A percentile compares a stretch with the other conserved stretches of the same genome.
Evolutionary conservation across 2,329 filamentous ascomycete genomes (phyloP).

Genomic region (Endoconidiophora polonica): DNA sequence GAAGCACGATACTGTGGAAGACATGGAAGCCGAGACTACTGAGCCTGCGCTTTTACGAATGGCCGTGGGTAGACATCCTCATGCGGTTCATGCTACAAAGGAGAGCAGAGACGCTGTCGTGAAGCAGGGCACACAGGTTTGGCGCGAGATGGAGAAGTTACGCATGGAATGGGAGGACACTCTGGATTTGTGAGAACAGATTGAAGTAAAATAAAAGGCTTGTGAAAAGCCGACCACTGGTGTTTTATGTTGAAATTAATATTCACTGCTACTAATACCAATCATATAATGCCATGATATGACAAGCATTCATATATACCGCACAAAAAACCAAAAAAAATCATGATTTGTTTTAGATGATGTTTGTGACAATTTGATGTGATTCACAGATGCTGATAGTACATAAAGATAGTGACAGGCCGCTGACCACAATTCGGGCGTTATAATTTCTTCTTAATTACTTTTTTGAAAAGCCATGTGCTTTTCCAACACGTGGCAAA

Average conservation of each 20-base stretch:
- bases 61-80: conserved; percentile 41
- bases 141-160: conserved; percentile 57
- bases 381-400: no score
- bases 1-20: conserved; percentile 12
- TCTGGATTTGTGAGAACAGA: conserved; percentile 1
- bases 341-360: no score
- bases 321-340: not conserved
- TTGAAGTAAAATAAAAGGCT: not conserved
- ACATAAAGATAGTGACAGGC: no score
- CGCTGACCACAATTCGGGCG: no score
- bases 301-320: not conserved
- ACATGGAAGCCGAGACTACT: conserved; percentile 25
- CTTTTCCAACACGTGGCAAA: no score
- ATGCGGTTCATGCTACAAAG: conserved; percentile 39
- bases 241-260: not conserved
- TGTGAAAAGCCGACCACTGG: no score
- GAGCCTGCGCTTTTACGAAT: conserved; percentile 31
- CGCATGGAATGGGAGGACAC: conserved; percentile 47
- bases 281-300: not conserved
- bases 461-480: no score
- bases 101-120: conserved; percentile 47
- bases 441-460: no score
- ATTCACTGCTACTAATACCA: conserved; percentile 1
- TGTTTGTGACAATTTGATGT: no score
- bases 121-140: conserved; percentile 40